Base-by-base conservation (phyloP, 805 yeast genomes). In the Cyberlindnera maritima region DNA sequence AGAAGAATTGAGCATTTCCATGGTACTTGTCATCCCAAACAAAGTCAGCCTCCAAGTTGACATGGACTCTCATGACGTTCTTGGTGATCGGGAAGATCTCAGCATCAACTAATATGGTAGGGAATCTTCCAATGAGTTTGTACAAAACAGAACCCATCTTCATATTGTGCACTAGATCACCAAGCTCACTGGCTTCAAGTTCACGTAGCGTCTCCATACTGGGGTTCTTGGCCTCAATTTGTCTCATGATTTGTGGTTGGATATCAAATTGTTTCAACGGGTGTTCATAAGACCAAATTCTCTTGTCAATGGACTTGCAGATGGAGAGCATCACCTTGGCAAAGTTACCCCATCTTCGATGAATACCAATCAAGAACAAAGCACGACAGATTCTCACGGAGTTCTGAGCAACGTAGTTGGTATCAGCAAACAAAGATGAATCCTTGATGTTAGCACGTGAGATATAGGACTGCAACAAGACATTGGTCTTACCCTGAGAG, bases 301-400 rank as follows among this genome's bases (percentile, higher is more conserved):
- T 75, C 55, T 77, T 80, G 51, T 90, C 96, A 49, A 95, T 81
- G 1, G 96, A 81, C 56, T 90, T 88, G 64, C 97, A 92, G 18
- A 94, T 72, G 8, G 88, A 77, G 25, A 94, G 68, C 77, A 91
- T 76, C 6, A 85, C 77, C 46, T 81, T 79, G 41, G 94, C 76
- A 51, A 90, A 81, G 7, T 69, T 64, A 1, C 98, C 97, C 99
- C 99, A 94, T 48, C 95, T 73, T 55, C 99, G 74, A 59, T 88
- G 87, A 31, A 94, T 70, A 32, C 96, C 95, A 51, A 94, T 81
- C 52, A 91, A 68, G 57, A 94, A 90, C 41, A 95, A 71, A 0
- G 99, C 97, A 21, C 98, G 79, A 55, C 96, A 81, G 29, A 94
- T 92, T 71, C 99, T 82, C 1, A 92, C 89, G 3, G 97, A 79